Base-by-base conservation (phyloP, 352 stramenopile genomes). In the Aphanomyces invadans region DNA sequence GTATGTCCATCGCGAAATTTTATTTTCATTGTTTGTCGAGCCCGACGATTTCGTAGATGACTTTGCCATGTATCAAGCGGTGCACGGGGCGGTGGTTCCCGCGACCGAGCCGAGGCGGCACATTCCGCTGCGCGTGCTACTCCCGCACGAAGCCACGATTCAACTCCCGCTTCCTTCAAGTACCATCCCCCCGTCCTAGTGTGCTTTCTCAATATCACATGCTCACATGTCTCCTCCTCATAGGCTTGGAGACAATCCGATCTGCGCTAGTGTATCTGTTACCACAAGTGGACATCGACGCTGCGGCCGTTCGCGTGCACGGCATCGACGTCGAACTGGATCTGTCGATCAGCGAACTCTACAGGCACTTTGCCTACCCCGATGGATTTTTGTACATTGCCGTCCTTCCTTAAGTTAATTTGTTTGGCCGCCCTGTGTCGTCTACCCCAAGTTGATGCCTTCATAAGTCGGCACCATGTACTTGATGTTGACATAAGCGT, bases 401-500 rank as follows among this genome's bases (percentile, higher is more conserved):
- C 2, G 46, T 54, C 26, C 10, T 29, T 31, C 10, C 46, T 57
- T 57, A 57, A 57, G 29, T 57, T 57, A 57, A 38, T 32, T 19
- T 57, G 29, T 57, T 3, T 32, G 29, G 19, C 19, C 25, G 4
- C 12, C 7, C 19, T 21, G 36, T 15, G 17, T 15, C 12, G 9
- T 15, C 29, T 28, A 57, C 11, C 49, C 49, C 49, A 57, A 66
- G 49, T 26, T 74, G 19, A 75, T 65, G 64, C 86, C 96, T 75
- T 98, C 89, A 77, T 98, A 98, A 21, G 95, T 96, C 23, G 95
- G 95, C 7, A 98, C 85, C 76, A 98, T 94, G 70, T 98, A 98
- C 77, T 98, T 99, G 66, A 96, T 94, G 71, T 96, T 96, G 48
- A 95, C 90, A 71, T 95, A 96, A 4, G 88, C 87, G 73, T 95